These are phyloP conservation scores for Stylonectria norvegica DNA, from an alignment of 2,329 filamentous ascomycete genomes.

Conservation along the genomic window DNA sequence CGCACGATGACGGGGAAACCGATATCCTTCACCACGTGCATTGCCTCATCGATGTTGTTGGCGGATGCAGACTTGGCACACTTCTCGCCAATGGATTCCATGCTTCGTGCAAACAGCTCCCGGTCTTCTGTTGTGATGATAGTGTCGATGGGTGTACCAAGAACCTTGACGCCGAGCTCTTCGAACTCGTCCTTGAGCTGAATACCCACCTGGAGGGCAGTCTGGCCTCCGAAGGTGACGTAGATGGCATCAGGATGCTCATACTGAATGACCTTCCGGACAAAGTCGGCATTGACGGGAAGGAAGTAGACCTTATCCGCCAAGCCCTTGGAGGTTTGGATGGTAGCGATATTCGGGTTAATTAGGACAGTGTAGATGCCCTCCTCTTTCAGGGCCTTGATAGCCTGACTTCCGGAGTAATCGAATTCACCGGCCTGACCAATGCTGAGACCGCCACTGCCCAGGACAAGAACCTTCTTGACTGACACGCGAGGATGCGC, in stretches of 20 bases:
- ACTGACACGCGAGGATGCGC: conserved; percentile 75
- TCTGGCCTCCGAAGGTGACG: conserved; percentile 96
- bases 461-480: conserved; percentile 92
- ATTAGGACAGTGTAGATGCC: conserved; percentile 97
- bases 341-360: conserved; percentile 98
- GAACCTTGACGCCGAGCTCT: conserved; percentile 82
- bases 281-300: conserved; percentile 93
- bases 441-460: conserved; percentile 92
- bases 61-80: conserved; percentile 97
- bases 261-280: conserved; percentile 93
- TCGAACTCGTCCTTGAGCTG: conserved; percentile 98
- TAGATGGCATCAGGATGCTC: conserved; percentile 97
- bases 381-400: conserved; percentile 97
- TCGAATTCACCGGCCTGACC: conserved; percentile 98
- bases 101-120: conserved; percentile 94
- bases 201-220: conserved; percentile 92
- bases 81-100: conserved; percentile 97
- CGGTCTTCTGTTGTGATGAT: conserved; percentile 98
- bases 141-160: conserved; percentile 94
- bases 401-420: conserved; percentile 96
- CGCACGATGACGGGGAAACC: conserved; percentile 96
- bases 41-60: conserved; percentile 80
- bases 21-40: conserved; percentile 84
- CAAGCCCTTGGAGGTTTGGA: conserved; percentile 95
- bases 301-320: conserved; percentile 99